Evolutionary conservation across 2,329 filamentous ascomycete species (phyloP), one percentile per base, ranked within the genome.

Genomic region (Ophiostoma sp.): DNA sequence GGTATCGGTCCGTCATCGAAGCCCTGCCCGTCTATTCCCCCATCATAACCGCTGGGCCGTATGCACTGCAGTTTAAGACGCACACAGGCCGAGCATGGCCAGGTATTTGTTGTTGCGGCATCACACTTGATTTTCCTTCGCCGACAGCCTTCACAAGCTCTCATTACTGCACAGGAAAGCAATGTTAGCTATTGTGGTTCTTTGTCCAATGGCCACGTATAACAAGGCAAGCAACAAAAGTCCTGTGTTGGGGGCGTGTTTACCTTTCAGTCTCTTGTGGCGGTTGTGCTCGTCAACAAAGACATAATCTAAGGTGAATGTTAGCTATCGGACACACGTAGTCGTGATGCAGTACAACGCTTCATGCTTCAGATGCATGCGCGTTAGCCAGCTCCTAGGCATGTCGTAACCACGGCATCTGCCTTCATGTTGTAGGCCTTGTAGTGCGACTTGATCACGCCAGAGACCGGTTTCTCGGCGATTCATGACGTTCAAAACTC

Each of bases 221-320:
- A 40, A 62, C 16, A 14, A 41, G 38, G 12, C 55, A 16, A n/a
- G 36, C 40, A 16, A 42, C 38, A 16, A 11, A 38, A n/a, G 27
- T 8, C 8, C 6, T 11, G 49, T 8, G n/a, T 55, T 18, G n/a
- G 40, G 3, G 27, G n/a, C n/a, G n/a, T 41, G 41, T 79, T 73
- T 85, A 95, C 92, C 92, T 84, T 98, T 98, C 72, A 98, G 82
- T 74, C 94, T 87, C 80, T 98, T 98, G 80, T 98, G 95, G 72
- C 95, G 90, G 81, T 98, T 98, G 79, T 98, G 95, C 79, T 98
- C 94, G 79, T 98, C 94, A 69, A 98, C 95, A 76, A 98, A 98
- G 75, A 98, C 95, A 90, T 97, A 98, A 78, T 97, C 93, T 96
- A 40, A 76, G 67, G 27, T 11, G 68, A 69, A 44, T 58, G 74